Base-by-base conservation (phyloP, 1,284 basidiomycete species). In the Leccinum angustisporum region DNA sequence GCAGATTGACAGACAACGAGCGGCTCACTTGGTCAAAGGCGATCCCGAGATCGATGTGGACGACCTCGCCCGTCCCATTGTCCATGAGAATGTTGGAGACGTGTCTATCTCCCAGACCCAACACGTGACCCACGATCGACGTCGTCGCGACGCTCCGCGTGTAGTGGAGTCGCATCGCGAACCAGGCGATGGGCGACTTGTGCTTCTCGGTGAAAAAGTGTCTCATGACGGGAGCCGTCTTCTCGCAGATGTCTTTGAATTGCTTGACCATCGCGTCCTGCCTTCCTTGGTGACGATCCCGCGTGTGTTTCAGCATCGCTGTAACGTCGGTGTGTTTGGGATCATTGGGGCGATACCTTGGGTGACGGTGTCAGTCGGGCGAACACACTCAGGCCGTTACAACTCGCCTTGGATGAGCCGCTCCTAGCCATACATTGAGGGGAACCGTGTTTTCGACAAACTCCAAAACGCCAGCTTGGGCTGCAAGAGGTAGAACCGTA, bases 21-120 rank as follows among this genome's bases (percentile, higher is more conserved):
- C 25, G 25, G 25, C 83, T 69, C 62, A 92, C 94, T 80, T 95
- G 94, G 67, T 98, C 97, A 75, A 99, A 99, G 0, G 95, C 95
- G 60, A 98, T 94, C 2, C 97, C 97, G 34, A 99, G 83, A 76
- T 99, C 97, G 59, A 99, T 99, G 73, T 98, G 93, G 5, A 96
- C 86, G 36, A 97, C 82, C 74, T 98, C 95, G 25, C 97, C 97
- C 11, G 85, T 89, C 38, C 76, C 76, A 61, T 86, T 86, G 74
- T 98, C 95, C 61, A 99, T 81, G 52, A 99, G 81, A 67, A 99
- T 97, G 75, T 99, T 99, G 46, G 91, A 92, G 7, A 86, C 85
- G 73, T 99, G 97, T 16, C 97, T 86, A 73, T 99, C 97, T 0
- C 97, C 97, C 0, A 99, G 81, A 3, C 97, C 97, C 18, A 98